Conservation (phyloP, 306 rosid genomes). For the Dalbergia cultrata region DNA sequence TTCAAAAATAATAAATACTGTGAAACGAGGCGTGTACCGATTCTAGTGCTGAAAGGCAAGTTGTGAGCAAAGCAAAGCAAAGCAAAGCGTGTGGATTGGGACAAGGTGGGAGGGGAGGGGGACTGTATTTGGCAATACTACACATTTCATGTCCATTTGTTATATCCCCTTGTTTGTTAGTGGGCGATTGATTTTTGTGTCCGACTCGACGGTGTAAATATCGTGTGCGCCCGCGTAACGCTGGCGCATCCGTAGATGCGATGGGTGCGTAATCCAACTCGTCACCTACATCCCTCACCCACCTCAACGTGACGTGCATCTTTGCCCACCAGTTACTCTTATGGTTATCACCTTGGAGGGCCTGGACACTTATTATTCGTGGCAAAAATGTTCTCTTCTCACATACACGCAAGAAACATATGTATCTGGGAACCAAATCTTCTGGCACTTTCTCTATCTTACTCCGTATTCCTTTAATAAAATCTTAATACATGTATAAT, state of each 20-base stretch:
- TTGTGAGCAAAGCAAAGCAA: constrained; percentile 4
- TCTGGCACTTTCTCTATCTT: no score
- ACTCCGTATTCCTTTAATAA: no score
- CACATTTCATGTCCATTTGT: background rate
- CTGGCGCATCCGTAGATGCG: background rate
- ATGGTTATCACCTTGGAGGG: background rate
- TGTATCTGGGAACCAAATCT: no score
- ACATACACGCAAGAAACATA: no score
- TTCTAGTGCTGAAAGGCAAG: background rate
- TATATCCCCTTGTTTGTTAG: background rate
- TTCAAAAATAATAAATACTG: no score
- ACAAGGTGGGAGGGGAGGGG: constrained; percentile 18
- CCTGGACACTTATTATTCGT: no score
- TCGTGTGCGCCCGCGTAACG: background rate
- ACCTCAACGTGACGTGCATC: constrained; percentile 30
- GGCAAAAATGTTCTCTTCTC: no score
- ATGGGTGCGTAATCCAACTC: constrained; percentile 30
- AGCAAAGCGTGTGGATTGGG: constrained; percentile 45
- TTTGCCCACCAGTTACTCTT: background rate
- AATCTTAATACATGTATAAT: no score
- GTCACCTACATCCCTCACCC: constrained; percentile 12
- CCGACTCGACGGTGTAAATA: background rate
- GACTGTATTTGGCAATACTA: constrained; percentile 21
- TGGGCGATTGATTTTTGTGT: no score
- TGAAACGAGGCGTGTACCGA: background rate